Conservation (phyloP, 2,329 filamentous ascomycete genomes). For the Bipolaris gigantea region DNA sequence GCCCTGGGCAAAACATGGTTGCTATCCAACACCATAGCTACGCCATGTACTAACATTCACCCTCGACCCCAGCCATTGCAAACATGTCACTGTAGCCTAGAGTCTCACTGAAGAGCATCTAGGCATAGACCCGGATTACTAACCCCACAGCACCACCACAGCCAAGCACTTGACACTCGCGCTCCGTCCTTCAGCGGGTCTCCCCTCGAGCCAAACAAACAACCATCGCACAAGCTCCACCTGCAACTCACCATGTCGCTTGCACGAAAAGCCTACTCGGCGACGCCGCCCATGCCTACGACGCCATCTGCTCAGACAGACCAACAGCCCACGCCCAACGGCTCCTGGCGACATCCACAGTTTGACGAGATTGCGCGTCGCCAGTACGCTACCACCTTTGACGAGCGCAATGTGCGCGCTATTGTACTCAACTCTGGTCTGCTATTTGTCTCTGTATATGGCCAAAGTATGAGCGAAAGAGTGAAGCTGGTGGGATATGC, state of each 20-base stretch:
- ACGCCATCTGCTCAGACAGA: conserved; percentile 32
- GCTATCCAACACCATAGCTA: conserved; percentile 5
- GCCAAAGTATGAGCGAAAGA: conserved; percentile 21
- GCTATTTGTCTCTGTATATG: conserved; percentile 54
- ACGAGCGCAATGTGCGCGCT: conserved; percentile 71
- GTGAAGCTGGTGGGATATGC: conserved; percentile 26
- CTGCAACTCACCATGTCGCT: conserved; percentile 21
- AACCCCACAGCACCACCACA: conserved; percentile 23
- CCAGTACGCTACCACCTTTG: conserved; percentile 76
- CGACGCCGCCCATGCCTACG: conserved; percentile 27
- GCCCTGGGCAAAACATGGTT: conserved; percentile 17
- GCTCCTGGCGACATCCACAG: conserved; percentile 88
- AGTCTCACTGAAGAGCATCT: background rate
- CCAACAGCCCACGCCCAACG: conserved; percentile 53
- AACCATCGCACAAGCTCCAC: conserved; percentile 11
- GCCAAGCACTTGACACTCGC: background rate
- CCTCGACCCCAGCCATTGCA: background rate
- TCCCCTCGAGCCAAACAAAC: conserved; percentile 10
- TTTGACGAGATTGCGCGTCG: conserved; percentile 83
- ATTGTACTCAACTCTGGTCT: conserved; percentile 69
- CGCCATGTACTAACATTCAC: conserved; percentile 1
- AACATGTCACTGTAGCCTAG: conserved; percentile 6
- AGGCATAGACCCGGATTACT: conserved; percentile 20
- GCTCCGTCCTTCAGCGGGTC: background rate
- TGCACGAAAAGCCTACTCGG: conserved; percentile 19